These are phyloP conservation scores for Pichia occidentalis DNA, from an alignment of 805 yeast species.

Conservation along the genomic window DNA sequence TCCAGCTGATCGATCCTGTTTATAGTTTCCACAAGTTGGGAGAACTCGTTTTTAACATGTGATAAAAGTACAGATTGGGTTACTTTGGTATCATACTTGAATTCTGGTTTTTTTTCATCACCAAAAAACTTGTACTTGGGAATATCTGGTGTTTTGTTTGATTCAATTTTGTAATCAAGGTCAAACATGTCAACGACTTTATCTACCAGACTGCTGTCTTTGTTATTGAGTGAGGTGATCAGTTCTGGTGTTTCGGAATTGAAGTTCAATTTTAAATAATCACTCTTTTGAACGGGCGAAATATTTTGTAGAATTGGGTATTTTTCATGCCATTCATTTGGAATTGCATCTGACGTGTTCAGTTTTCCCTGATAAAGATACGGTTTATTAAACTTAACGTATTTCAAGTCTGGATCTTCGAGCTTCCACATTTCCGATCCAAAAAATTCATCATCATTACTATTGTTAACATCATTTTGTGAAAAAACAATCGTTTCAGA, in stretches of 20 bases:
- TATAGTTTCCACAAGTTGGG: neutral
- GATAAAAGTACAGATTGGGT: conserved; percentile 1
- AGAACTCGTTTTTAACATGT: conserved; percentile 1
- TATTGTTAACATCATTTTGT: conserved; percentile 9
- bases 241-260: conserved; percentile 26
- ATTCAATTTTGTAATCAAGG: too few relatives aligned
- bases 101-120: conserved; percentile 6
- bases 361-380: conserved; percentile 17
- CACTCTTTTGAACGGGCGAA: conserved; percentile 13
- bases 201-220: conserved; percentile 8
- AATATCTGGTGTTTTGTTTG: too few relatives aligned
- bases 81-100: conserved; percentile 3
- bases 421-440: conserved; percentile 19
- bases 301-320: too few relatives aligned
- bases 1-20: too few relatives aligned
- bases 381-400: conserved; percentile 32
- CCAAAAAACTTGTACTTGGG: too few relatives aligned
- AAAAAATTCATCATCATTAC: conserved; percentile 15
- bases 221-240: neutral
- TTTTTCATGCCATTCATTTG: neutral
- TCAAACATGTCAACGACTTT: too few relatives aligned
- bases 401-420: conserved; percentile 18
- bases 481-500: conserved; percentile 9
- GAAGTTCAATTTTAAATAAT: conserved; percentile 23
- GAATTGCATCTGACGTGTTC: neutral